Percentiles rank a stretch among this genome's conserved stretches.
Conservation (phyloP, 2,329 filamentous ascomycete species). For the Chrysosporium keratinophilum region DNA sequence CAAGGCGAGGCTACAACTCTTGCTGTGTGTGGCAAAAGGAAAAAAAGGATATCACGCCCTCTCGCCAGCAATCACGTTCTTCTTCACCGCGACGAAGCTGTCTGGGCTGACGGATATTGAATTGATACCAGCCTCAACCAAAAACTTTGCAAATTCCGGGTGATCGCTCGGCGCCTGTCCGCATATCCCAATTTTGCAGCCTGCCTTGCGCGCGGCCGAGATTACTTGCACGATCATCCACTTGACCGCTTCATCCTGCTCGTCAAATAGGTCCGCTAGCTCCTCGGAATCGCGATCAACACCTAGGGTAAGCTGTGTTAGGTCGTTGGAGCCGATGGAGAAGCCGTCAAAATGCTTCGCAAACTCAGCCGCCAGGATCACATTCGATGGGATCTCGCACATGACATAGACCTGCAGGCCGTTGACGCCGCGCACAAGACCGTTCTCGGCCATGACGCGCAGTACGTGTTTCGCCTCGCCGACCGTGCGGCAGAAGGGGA, state of each 20-base stretch:
- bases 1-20: no score
- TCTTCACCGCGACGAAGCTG: conserved; percentile 31
- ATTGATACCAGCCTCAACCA: conserved; percentile 30
- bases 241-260: conserved; percentile 33
- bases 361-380: conserved; percentile 31
- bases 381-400: conserved; percentile 36
- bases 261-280: conserved; percentile 31
- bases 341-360: conserved; percentile 34
- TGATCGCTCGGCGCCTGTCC: conserved; percentile 35
- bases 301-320: conserved; percentile 34
- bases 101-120: conserved; percentile 35
- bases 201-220: conserved; percentile 22
- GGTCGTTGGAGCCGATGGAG: conserved; percentile 35
- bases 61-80: conserved; percentile 22
- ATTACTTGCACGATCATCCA: conserved; percentile 33
- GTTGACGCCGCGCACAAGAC: conserved; percentile 28
- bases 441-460: conserved; percentile 30
- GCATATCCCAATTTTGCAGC: conserved; percentile 33
- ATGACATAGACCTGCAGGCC: conserved; percentile 34
- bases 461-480: conserved; percentile 29
- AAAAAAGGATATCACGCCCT: neutral
- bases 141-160: conserved; percentile 30
- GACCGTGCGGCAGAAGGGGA: conserved; percentile 29
- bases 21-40: no score
- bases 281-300: conserved; percentile 32